Evolutionary conservation across 139 green algal genomes (phyloP), one percentile per base, ranked within the genome.

Genomic region (Chlamydomonas incerta): DNA sequence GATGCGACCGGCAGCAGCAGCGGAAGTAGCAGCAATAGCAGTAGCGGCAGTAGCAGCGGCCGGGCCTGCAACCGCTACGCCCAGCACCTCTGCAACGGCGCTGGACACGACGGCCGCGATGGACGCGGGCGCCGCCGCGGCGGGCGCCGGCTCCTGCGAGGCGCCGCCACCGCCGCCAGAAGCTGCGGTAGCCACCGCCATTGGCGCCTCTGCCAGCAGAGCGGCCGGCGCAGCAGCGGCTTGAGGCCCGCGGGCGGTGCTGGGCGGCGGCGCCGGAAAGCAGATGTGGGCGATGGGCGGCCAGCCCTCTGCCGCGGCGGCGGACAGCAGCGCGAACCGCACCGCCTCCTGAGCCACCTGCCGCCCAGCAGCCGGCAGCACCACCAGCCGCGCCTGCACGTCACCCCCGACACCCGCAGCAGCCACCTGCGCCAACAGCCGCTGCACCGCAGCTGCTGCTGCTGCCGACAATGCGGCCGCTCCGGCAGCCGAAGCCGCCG

Each of bases 281-380:
- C 82, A 33, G 37, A 76, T 55, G 21, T 31, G 41, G 4, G 66
- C 10, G 4, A 85, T 41, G 24, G 75, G 77, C 8, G 60, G 58
- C 76, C 86, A 37, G 72, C 66, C 41, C 41, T 50, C 41, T 5
- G 41, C 69, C 18, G 60, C 10, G 20, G 58, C 33, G 0, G 69
- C 74, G n/a, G 70, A 69, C n/a, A 88, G 68, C 47, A 91, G 74
- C 26, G 80, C 83, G 41, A 50, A 74, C 11, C 46, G 72, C 60
- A 86, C 35, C 68, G 84, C 20, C 15, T 10, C 6, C 9, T 11
- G 65, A 5, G 41, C 8, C 41, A 8, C 41, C 41, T 50, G 41
- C 41, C 8, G 41, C 41, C 8, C 6, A 13, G 41, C 41, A 50
- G 5, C 41, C 41, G 41, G 41, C 41, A 90, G 21, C 4, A 87